Base-by-base conservation (phyloP, 352 stramenopile species). In the Hyphochytrium catenoides region DNA sequence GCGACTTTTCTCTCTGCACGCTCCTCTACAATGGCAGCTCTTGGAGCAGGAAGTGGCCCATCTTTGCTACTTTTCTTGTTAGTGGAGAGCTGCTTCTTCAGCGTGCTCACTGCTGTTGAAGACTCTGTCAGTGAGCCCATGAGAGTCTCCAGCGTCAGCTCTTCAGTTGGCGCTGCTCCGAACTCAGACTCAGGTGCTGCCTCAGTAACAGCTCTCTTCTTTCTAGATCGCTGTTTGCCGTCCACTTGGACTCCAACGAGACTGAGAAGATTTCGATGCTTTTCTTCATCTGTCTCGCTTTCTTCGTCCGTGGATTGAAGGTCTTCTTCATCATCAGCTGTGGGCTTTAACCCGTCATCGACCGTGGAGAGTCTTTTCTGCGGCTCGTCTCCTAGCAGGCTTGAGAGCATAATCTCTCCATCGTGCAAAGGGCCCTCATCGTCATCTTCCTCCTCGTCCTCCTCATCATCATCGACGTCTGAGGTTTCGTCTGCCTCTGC, bases 1-100 rank as follows among this genome's bases (percentile, higher is more conserved):
- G 66, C 59, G 17, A 92, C 52, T 43, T 91, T 88, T 4, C 84
- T 65, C 17, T 69, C 56, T 4, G 64, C 71, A 18, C 84, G 74
- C 31, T 85, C 75, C 7, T 85, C 67, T 6, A 86, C 55, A 4
- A 90, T 57, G 0, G 66, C 59, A 17, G 75, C 57, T 1, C 84
- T 41, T 0, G 69, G 66, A 16, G 67, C 59, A 31, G 68, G 46
- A 19, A 83, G 35, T 20, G 61, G 58, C 0, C 47, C 57, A 22
- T 31, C 34, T 17, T 52, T 59, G 29, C 54, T 52, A 27, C 72
- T 59, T 31, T 54, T 59, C 42, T 76, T 65, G 25, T 76, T 46
- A 17, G 65, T 53, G n/a, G 57, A 43, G 20, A 83, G 52, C 31
- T 81, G 67, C 43, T 75, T 65, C 39, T 78, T 59, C 33, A 86